Conservation (phyloP, 2,329 filamentous ascomycete species). For the Fusarium scirpi region DNA sequence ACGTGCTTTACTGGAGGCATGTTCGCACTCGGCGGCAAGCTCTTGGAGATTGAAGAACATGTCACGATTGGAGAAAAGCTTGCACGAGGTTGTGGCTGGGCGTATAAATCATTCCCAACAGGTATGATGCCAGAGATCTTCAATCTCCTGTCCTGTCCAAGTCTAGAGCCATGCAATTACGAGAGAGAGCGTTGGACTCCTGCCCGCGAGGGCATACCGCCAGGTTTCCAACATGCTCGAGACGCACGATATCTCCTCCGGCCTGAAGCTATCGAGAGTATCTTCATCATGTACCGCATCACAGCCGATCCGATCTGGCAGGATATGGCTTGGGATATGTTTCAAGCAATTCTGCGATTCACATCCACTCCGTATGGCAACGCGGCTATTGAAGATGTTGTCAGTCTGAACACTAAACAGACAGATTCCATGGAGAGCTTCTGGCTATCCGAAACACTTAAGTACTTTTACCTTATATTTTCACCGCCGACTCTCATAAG, state of each 20-base stretch:
- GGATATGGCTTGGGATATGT: constrained; percentile 67
- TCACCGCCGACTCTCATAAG: constrained; percentile 72
- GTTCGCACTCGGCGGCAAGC: constrained; percentile 71
- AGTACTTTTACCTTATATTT: constrained; percentile 81
- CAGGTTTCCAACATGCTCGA: constrained; percentile 71
- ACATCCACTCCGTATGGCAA: constrained; percentile 63
- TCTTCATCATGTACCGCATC: constrained; percentile 63
- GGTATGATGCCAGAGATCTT: constrained; percentile 72
- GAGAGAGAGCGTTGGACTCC: constrained; percentile 49
- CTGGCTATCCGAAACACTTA: constrained; percentile 79
- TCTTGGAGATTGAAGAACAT: constrained; percentile 64
- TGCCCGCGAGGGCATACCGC: constrained; percentile 50
- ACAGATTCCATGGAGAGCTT: constrained; percentile 77
- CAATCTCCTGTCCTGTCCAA: constrained; percentile 59
- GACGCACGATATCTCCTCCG: constrained; percentile 64
- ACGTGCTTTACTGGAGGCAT: constrained; percentile 77
- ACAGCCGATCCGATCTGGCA: constrained; percentile 61
- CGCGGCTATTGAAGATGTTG: constrained; percentile 61
- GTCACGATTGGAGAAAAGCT: constrained; percentile 62
- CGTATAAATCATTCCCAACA: constrained; percentile 64
- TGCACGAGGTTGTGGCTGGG: constrained; percentile 68
- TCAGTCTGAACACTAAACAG: constrained; percentile 50
- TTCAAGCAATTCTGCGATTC: constrained; percentile 57
- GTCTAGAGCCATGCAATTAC: constrained; percentile 48
- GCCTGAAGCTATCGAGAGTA: constrained; percentile 63